These are phyloP conservation scores for Solanum chilense DNA, from an alignment of 257 asterid species.

Conservation along the genomic window DNA sequence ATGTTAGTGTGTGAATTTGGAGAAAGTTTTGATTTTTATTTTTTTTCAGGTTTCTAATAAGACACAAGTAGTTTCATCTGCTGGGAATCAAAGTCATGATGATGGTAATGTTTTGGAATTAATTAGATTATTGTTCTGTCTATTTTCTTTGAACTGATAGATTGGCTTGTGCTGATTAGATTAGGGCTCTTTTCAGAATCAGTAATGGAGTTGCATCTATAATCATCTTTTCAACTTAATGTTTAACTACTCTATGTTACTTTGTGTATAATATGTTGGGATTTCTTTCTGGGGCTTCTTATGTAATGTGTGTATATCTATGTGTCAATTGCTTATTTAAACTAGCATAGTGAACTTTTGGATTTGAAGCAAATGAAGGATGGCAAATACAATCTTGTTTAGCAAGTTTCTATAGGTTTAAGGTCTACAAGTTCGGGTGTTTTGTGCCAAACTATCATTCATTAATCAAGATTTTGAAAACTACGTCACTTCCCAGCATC, in stretches of 20 bases:
- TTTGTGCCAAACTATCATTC: background rate
- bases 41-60: constrained; percentile 17
- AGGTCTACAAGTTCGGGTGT: background rate
- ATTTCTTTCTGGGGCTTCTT: background rate
- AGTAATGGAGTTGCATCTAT: background rate
- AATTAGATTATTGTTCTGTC: background rate
- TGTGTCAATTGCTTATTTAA: background rate
- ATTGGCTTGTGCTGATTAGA: background rate
- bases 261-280: background rate
- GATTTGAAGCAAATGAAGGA: background rate
- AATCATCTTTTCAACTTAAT: background rate
- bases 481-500: background rate
- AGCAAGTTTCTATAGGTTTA: background rate
- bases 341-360: background rate
- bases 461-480: background rate
- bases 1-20: background rate
- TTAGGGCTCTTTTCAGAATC: background rate
- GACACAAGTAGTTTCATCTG: constrained; percentile 15
- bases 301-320: background rate
- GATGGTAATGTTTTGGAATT: background rate
- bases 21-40: background rate
- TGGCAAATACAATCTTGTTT: background rate
- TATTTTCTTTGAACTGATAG: background rate
- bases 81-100: constrained; percentile 16
- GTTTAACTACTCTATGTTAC: background rate